These are phyloP conservation scores for Wallacemonas sp. DNA, from an alignment of 208 protist species.

Conservation along the genomic window DNA sequence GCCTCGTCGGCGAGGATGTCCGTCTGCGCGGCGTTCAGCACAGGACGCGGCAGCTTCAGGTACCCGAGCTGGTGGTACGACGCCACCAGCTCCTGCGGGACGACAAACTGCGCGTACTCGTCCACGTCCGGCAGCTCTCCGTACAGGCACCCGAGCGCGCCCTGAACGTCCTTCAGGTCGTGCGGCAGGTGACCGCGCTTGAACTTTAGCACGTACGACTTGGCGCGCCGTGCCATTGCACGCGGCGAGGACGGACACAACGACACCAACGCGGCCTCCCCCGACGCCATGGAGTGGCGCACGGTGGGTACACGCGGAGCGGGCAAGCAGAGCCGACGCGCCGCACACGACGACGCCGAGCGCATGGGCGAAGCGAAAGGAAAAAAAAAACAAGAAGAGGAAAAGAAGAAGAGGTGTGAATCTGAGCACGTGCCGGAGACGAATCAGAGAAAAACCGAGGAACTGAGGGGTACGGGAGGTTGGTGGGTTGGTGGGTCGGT, in stretches of 20 bases:
- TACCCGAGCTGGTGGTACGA: conserved; percentile 81
- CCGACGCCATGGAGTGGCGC: neutral
- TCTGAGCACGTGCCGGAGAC: too few relatives aligned
- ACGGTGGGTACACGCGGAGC: conserved; percentile 14
- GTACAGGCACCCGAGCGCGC: conserved; percentile 82
- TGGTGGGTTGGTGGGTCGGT: too few relatives aligned
- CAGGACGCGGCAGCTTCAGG: conserved; percentile 64
- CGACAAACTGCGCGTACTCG: conserved; percentile 82
- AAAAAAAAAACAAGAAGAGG: too few relatives aligned
- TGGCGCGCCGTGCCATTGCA: conserved; percentile 27
- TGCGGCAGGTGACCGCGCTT: conserved; percentile 70
- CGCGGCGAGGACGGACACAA: neutral
- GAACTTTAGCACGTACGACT: conserved; percentile 86
- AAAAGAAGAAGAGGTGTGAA: too few relatives aligned
- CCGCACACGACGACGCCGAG: neutral
- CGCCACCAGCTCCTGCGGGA: conserved; percentile 59
- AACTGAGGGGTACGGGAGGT: too few relatives aligned
- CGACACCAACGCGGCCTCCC: too few relatives aligned
- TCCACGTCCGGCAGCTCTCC: conserved; percentile 83
- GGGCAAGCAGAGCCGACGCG: too few relatives aligned
- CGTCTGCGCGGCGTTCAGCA: conserved; percentile 67
- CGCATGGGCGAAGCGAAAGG: too few relatives aligned
- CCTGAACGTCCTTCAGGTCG: conserved; percentile 85
- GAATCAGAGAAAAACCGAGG: too few relatives aligned
- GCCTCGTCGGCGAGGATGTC: conserved; percentile 84